Percentiles rank a stretch among this genome's conserved stretches.
These are phyloP conservation scores for Forsythia suspensa DNA, from an alignment of 257 asterid genomes.

Conservation along the genomic window DNA sequence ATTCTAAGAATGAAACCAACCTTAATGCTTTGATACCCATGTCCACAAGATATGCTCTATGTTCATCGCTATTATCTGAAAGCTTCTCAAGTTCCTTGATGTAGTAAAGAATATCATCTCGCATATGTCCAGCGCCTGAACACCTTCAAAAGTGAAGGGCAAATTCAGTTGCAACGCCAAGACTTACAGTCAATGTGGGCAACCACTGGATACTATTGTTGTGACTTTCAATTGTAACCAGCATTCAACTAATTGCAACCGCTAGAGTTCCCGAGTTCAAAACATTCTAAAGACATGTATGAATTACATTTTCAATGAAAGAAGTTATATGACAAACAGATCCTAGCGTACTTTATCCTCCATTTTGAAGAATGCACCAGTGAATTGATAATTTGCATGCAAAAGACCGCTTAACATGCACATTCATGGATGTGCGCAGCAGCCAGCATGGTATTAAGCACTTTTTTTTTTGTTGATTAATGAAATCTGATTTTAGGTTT, in stretches of 20 bases:
- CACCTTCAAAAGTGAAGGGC: conserved; percentile 50
- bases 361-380: not conserved
- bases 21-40: conserved; percentile 92
- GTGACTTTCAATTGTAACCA: not conserved
- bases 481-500: conserved; percentile 1
- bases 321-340: not conserved
- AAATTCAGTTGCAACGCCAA: not conserved
- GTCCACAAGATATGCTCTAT: conserved; percentile 72
- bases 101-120: conserved; percentile 77
- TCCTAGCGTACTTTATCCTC: not conserved
- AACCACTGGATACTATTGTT: not conserved
- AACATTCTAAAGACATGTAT: not conserved
- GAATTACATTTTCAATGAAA: not conserved
- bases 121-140: conserved; percentile 95
- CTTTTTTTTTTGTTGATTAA: not conserved
- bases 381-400: not conserved
- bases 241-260: not conserved
- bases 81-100: conserved; percentile 69
- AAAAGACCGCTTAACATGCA: not conserved
- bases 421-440: not conserved
- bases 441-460: not conserved
- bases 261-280: not conserved
- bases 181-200: not conserved
- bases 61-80: conserved; percentile 61
- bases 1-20: conserved; percentile 40